A percentile compares a stretch with the other conserved stretches of the same genome.
phyloP scores from a whole-genome alignment of 2,329 filamentous ascomycete genomes.

The Cladosporium austrohemisphaericum region DNA sequence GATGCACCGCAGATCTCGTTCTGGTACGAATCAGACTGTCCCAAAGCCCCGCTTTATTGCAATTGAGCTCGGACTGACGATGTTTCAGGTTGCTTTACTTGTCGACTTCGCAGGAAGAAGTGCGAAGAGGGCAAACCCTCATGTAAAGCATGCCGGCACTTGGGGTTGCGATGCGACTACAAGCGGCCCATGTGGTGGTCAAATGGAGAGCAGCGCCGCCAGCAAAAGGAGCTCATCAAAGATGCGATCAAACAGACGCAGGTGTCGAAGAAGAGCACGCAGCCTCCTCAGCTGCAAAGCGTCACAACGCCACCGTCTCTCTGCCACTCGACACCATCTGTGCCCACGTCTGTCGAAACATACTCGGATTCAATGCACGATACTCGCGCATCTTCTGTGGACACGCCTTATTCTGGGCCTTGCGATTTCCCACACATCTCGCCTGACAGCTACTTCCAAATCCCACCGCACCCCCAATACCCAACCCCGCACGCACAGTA shows the following conservation, averaged over 20 bases:
- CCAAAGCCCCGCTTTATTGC: conserved; percentile 23
- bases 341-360: conserved; percentile 64
- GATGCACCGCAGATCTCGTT: conserved; percentile 90
- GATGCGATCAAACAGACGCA: conserved; percentile 97
- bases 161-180: conserved; percentile 89
- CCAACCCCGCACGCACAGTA: conserved; percentile 33
- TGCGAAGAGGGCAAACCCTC: conserved; percentile 64
- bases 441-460: conserved; percentile 56
- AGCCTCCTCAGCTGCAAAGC: conserved; percentile 34
- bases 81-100: conserved; percentile 62
- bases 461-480: conserved; percentile 51
- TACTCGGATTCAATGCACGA: conserved; percentile 71
- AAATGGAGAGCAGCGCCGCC: conserved; percentile 78
- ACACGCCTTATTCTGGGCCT: conserved; percentile 68
- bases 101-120: conserved; percentile 65
- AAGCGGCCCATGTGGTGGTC: conserved; percentile 97
- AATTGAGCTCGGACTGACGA: conserved; percentile 30
- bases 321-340: conserved; percentile 65
- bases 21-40: conserved; percentile 63
- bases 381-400: conserved; percentile 72
- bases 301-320: conserved; percentile 69
- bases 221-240: conserved; percentile 95
- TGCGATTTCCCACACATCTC: conserved; percentile 63
- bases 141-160: conserved; percentile 63
- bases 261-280: conserved; percentile 76